phyloP scores from a whole-genome alignment of 495 filamentous ascomycete genomes.

The Peziza echinospora region DNA sequence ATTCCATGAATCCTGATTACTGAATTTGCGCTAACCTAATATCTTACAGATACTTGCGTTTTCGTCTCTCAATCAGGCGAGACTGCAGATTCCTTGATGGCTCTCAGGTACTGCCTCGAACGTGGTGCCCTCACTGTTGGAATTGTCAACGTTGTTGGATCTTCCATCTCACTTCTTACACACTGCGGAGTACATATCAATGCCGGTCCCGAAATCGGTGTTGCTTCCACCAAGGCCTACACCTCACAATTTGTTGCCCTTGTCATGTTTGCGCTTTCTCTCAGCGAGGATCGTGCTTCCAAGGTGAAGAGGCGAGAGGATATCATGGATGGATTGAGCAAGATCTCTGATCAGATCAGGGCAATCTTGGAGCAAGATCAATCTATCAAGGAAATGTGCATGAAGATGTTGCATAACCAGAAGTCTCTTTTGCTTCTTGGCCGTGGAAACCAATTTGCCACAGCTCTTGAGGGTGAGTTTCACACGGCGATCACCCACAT shows the following conservation, averaged over 20 bases:
- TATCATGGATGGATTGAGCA: constrained; percentile 81
- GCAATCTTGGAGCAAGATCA: constrained; percentile 75
- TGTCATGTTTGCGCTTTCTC: constrained; percentile 95
- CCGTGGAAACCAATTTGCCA: constrained; percentile 88
- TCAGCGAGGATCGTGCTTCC: constrained; percentile 86
- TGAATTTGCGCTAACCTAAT: background rate
- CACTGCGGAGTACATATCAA: constrained; percentile 99
- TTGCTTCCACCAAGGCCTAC: constrained; percentile 96
- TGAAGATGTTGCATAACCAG: constrained; percentile 82
- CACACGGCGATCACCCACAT: no score
- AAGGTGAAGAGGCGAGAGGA: constrained; percentile 85
- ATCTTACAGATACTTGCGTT: constrained; percentile 80
- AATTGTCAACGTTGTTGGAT: constrained; percentile 94
- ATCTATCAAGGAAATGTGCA: constrained; percentile 77
- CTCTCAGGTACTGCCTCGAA: constrained; percentile 89
- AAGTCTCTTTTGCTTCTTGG: constrained; percentile 86
- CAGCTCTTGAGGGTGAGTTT: constrained; percentile 88
- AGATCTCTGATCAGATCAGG: constrained; percentile 78
- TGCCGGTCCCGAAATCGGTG: constrained; percentile 94
- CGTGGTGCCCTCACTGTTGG: constrained; percentile 91
- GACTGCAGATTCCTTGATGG: constrained; percentile 96
- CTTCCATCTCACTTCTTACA: constrained; percentile 90
- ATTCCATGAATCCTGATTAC: background rate
- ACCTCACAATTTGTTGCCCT: constrained; percentile 97
- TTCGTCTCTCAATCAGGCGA: constrained; percentile 98